These are phyloP conservation scores for Miscanthus lutarioriparius DNA, from an alignment of 176 grass and related monocot species.

Conservation along the genomic window DNA sequence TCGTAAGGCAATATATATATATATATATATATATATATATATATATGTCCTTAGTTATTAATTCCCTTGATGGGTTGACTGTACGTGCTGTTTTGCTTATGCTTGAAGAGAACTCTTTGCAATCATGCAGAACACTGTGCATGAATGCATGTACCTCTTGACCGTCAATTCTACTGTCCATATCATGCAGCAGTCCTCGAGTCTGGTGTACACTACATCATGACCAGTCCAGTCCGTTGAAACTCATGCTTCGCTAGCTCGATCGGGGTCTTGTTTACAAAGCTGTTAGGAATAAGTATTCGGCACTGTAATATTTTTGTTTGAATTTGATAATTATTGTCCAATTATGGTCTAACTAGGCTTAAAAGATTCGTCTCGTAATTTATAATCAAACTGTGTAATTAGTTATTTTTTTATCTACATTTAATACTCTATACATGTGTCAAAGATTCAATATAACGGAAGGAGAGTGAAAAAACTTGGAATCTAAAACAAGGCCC, in stretches of 20 bases:
- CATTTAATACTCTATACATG: no score
- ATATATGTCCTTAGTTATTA: neutral
- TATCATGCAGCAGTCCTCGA: neutral
- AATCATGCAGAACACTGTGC: neutral
- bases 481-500: no score
- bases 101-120: conserved; percentile 33
- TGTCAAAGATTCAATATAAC: no score
- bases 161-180: neutral
- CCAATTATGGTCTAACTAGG: no score
- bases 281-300: no score
- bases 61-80: conserved; percentile 21
- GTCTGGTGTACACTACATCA: neutral
- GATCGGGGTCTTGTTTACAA: no score
- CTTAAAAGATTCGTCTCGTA: no score
- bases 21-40: neutral
- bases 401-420: no score
- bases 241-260: neutral
- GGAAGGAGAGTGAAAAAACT: no score
- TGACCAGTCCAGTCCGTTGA: neutral
- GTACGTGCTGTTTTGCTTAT: neutral
- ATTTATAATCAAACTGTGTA: no score
- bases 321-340: no score
- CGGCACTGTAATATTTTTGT: no score
- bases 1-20: neutral
- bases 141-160: conserved; percentile 5